Percentiles rank a stretch among this genome's conserved stretches.
Conservation (phyloP, 305 asterid species). For the Striga hermonthica region DNA sequence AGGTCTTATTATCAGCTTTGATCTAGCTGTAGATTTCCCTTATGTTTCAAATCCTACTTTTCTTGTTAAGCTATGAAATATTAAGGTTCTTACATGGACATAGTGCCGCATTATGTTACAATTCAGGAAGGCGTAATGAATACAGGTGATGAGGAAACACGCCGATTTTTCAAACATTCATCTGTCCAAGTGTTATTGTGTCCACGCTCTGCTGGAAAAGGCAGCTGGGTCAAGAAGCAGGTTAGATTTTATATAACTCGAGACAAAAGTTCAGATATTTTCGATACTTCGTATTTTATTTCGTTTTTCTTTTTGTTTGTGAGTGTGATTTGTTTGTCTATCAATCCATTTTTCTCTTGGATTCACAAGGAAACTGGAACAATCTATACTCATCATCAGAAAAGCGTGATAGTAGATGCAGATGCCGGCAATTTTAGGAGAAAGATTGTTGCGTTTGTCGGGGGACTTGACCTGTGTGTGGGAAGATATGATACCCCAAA, state of each 20-base stretch:
- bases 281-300: no score
- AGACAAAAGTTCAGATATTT: no score
- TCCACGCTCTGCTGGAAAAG: conserved; percentile 81
- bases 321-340: no score
- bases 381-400: conserved; percentile 95
- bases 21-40: no score
- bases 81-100: no score
- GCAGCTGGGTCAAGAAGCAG: conserved; percentile 87
- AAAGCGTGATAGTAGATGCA: conserved; percentile 80
- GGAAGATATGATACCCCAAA: conserved; percentile 84
- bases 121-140: conserved; percentile 85
- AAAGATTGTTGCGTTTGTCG: conserved; percentile 74
- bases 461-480: conserved; percentile 86
- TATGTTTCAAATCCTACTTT: no score
- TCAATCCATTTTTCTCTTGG: no score
- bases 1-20: no score
- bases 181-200: conserved; percentile 80
- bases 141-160: conserved; percentile 90
- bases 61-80: no score
- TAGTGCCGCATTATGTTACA: no score
- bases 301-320: no score
- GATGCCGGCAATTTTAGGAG: conserved; percentile 55
- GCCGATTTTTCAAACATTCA: conserved; percentile 83
- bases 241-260: conserved; percentile 31
- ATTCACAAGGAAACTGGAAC: conserved; percentile 57